phyloP scores from a whole-genome alignment of 345 rosid species.

The Aethionema arabicum region DNA sequence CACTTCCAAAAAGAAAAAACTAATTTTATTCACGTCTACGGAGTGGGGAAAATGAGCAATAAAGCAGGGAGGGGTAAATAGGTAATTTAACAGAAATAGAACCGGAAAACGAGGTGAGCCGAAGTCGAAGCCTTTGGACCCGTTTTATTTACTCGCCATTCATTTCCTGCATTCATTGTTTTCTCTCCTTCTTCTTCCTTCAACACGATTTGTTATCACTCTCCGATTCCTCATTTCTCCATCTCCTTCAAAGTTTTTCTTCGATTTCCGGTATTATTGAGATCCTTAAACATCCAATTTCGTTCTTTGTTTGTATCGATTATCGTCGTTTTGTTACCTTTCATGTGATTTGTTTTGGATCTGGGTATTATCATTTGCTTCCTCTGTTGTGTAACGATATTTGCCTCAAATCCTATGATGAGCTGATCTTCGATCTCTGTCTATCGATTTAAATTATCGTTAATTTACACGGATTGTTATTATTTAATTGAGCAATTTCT shows the following conservation, averaged over 20 bases:
- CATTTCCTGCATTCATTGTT: slow-evolving; percentile 13
- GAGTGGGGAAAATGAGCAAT: not conserved
- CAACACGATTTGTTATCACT: not conserved
- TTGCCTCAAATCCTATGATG: not conserved
- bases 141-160: slow-evolving; percentile 24
- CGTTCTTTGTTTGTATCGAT: not conserved
- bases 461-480: not conserved
- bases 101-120: slow-evolving; percentile 32
- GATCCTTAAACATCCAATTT: not conserved
- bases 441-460: not conserved
- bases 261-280: slow-evolving; percentile 9
- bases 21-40: too few relatives aligned
- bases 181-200: not conserved
- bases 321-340: not conserved
- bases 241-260: not conserved
- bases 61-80: not conserved
- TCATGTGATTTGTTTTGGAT: slow-evolving; percentile 10
- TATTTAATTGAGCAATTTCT: slow-evolving; percentile 21
- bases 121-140: slow-evolving; percentile 36
- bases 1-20: too few relatives aligned
- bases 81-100: not conserved
- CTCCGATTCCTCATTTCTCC: not conserved
- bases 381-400: not conserved
- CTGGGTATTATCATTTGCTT: slow-evolving; percentile 16
- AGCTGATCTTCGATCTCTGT: slow-evolving; percentile 13